phyloP scores from a whole-genome alignment of 164 flowering plant species.

The Chimonanthus salicifolius region DNA sequence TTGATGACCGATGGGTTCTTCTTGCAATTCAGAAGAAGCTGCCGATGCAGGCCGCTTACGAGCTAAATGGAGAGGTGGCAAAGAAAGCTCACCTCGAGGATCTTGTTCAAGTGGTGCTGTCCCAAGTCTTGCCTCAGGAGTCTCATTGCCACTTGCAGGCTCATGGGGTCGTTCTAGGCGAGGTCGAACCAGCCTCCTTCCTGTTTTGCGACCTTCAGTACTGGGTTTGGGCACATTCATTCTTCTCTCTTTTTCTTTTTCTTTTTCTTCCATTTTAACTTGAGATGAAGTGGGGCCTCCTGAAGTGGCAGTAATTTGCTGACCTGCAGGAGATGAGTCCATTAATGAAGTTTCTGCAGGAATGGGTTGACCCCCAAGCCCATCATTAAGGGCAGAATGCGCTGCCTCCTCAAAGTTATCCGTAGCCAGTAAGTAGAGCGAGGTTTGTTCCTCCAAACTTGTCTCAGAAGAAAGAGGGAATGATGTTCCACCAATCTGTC shows the following conservation, averaged over 20 bases:
- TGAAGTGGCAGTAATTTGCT: constrained; percentile 22
- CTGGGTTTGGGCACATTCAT: constrained; percentile 27
- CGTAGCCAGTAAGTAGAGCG: constrained; percentile 39
- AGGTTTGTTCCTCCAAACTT: constrained; percentile 46
- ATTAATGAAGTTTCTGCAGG: constrained; percentile 17
- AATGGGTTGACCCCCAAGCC: constrained; percentile 20
- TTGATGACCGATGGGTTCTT: constrained; percentile 25
- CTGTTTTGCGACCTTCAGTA: constrained; percentile 57
- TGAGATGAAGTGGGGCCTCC: constrained; percentile 18
- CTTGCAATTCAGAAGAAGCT: constrained; percentile 37
- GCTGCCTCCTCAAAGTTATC: constrained; percentile 53
- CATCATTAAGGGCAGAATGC: constrained; percentile 29
- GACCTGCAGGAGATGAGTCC: constrained; percentile 8
- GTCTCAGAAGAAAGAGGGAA: constrained; percentile 33
- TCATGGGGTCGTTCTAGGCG: constrained; percentile 47
- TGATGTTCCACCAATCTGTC: constrained; percentile 40
- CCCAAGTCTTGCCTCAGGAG: constrained; percentile 33
- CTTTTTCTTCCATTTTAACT: constrained; percentile 35
- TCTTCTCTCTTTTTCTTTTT: constrained; percentile 37
- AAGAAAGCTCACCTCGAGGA: constrained; percentile 19
- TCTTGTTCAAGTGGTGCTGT: constrained; percentile 32
- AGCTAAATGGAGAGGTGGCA: constrained; percentile 17
- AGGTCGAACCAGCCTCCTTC: constrained; percentile 66
- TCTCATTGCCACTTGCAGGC: constrained; percentile 53
- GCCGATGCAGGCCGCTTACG: constrained; percentile 64